Evolutionary conservation across 306 rosid species (phyloP).

Genomic region (Pueraria montana): DNA sequence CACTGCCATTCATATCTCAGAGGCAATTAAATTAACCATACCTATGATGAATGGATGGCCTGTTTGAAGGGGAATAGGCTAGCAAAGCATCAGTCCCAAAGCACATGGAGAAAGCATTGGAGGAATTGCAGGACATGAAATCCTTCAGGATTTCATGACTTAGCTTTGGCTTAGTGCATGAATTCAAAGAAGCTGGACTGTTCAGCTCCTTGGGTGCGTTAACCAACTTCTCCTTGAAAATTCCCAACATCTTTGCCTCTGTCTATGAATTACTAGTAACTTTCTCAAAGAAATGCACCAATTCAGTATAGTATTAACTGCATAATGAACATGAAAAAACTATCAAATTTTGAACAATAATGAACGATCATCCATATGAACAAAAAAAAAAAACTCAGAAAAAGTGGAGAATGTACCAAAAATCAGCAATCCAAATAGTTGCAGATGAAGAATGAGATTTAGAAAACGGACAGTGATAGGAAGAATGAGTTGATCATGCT

Average conservation of each 20-base stretch:
- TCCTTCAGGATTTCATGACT: constrained; percentile 61
- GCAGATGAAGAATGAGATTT: constrained; percentile 32
- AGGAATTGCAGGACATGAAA: constrained; percentile 62
- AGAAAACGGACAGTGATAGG: constrained; percentile 31
- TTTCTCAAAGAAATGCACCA: constrained; percentile 49
- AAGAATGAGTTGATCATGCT: neutral
- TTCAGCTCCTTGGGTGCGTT: constrained; percentile 90
- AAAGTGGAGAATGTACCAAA: neutral
- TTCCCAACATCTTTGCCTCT: constrained; percentile 65
- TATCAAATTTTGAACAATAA: constrained; percentile 18
- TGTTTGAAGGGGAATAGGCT: constrained; percentile 61
- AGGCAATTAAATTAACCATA: constrained; percentile 21
- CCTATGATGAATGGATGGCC: constrained; percentile 57
- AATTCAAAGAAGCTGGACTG: constrained; percentile 72
- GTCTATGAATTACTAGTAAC: neutral
- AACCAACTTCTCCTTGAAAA: constrained; percentile 81
- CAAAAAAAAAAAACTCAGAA: neutral
- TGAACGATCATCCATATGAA: neutral
- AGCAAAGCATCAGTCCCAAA: constrained; percentile 68
- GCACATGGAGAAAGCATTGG: constrained; percentile 62
- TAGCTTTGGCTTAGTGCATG: constrained; percentile 60
- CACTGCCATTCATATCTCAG: neutral
- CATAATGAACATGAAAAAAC: constrained; percentile 36
- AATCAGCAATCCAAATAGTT: constrained; percentile 27
- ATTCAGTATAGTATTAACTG: constrained; percentile 44